Evolutionary conservation across 108 stramenopile species (phyloP).

Genomic region (Cyclotella choctawhatcheeana): DNA sequence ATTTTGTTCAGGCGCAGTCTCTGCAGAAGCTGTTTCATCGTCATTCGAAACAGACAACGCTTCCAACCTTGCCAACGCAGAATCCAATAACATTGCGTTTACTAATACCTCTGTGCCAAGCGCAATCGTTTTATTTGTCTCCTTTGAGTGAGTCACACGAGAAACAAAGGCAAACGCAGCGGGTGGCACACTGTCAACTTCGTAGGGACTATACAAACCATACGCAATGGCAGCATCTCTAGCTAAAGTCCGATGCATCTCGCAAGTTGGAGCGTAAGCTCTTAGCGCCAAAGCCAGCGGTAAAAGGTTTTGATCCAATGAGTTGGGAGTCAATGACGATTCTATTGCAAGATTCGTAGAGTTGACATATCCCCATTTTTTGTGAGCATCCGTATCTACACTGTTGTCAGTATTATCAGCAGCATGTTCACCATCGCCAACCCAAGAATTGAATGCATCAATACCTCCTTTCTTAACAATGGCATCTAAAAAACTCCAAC

Average conservation of each 20-base stretch:
- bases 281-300: slow-evolving; percentile 63
- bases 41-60: neutral
- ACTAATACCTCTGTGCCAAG: slow-evolving; percentile 24
- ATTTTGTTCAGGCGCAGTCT: neutral
- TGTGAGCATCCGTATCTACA: neutral
- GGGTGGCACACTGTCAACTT: slow-evolving; percentile 1
- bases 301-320: slow-evolving; percentile 50
- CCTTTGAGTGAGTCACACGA: slow-evolving; percentile 2
- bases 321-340: slow-evolving; percentile 36
- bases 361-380: slow-evolving; percentile 32
- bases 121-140: neutral
- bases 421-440: slow-evolving; percentile 8
- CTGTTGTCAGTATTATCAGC: neutral
- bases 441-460: slow-evolving; percentile 21
- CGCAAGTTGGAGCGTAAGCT: slow-evolving; percentile 77
- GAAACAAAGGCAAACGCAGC: slow-evolving; percentile 38
- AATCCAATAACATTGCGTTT: slow-evolving; percentile 25
- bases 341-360: slow-evolving; percentile 37
- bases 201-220: slow-evolving; percentile 30
- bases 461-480: slow-evolving; percentile 35
- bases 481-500: slow-evolving; percentile 46
- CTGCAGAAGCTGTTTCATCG: neutral
- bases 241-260: slow-evolving; percentile 79
- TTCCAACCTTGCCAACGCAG: slow-evolving; percentile 28
- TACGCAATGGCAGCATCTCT: slow-evolving; percentile 49